These are phyloP conservation scores for Ascochyta koolunga DNA, from an alignment of 2,329 filamentous ascomycete genomes.

Conservation along the genomic window DNA sequence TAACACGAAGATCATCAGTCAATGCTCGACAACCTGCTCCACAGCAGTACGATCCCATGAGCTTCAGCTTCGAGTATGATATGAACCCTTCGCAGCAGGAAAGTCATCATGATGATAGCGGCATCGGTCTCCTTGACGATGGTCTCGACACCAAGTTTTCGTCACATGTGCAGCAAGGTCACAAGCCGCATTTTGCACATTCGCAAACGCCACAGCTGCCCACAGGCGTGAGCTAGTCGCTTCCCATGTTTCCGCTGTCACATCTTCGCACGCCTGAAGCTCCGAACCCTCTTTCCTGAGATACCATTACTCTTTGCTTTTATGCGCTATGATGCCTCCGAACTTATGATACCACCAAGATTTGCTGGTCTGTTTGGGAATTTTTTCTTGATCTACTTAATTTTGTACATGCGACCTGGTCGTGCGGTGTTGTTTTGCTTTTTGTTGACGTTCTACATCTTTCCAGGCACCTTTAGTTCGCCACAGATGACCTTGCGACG, in stretches of 20 bases:
- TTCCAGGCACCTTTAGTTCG: constrained; percentile 6
- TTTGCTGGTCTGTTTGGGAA: constrained; percentile 31
- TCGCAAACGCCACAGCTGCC: constrained; percentile 29
- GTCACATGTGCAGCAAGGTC: constrained; percentile 26
- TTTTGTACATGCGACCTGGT: constrained; percentile 28
- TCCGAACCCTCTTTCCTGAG: constrained; percentile 4
- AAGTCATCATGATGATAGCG: constrained; percentile 43
- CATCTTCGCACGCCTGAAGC: neutral
- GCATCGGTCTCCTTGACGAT: constrained; percentile 44
- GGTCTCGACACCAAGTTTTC: constrained; percentile 44
- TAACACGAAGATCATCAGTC: constrained; percentile 45
- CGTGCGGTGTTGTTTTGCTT: constrained; percentile 2
- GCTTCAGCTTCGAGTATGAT: constrained; percentile 43
- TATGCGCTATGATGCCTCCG: constrained; percentile 35
- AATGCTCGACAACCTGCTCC: constrained; percentile 41
- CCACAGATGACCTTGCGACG: constrained; percentile 7
- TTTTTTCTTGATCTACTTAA: constrained; percentile 35
- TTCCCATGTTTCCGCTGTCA: neutral
- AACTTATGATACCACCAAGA: constrained; percentile 41
- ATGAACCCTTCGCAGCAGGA: constrained; percentile 42
- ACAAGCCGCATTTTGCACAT: constrained; percentile 32
- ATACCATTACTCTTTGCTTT: constrained; percentile 17
- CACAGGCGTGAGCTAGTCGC: constrained; percentile 24
- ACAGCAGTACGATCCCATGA: constrained; percentile 41
- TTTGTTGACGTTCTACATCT: constrained; percentile 7